phyloP scores from a whole-genome alignment of 2,329 filamentous ascomycete species.

The Penicillium sp. region DNA sequence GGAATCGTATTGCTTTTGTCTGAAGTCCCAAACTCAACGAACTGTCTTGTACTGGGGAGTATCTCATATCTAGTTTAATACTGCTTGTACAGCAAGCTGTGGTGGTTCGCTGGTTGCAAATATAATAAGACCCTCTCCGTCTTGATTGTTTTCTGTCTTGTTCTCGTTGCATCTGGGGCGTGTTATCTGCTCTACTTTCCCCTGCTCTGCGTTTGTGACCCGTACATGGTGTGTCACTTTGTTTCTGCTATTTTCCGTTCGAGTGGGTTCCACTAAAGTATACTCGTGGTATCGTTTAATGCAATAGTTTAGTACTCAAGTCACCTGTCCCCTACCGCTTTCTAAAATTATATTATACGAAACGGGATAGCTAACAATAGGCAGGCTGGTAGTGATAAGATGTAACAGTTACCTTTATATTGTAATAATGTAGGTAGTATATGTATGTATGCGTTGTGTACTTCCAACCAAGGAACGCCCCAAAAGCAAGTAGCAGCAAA shows the following conservation, averaged over 20 bases:
- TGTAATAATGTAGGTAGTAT: too few relatives aligned
- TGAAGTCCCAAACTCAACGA: not conserved
- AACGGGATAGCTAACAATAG: not conserved
- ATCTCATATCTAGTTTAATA: not conserved
- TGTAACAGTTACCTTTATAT: not conserved
- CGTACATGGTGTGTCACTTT: not conserved
- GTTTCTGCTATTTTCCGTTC: not conserved
- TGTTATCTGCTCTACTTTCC: not conserved
- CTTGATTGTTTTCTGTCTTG: not conserved
- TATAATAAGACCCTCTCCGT: not conserved
- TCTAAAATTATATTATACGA: not conserved
- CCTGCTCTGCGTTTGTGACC: not conserved
- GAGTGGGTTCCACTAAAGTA: not conserved
- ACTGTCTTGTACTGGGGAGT: not conserved
- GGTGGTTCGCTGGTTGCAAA: not conserved
- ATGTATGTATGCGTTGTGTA: not conserved
- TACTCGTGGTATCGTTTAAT: not conserved
- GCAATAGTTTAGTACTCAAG: not conserved
- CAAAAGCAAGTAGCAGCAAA: not conserved
- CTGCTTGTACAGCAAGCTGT: not conserved
- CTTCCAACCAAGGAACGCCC: not conserved
- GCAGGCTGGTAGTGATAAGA: not conserved
- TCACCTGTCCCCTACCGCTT: not conserved
- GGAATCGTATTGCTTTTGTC: not conserved
- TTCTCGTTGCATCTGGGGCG: not conserved